Evolutionary conservation across 306 rosid genomes (phyloP).

Genomic region (Aeschynomene evenia): DNA sequence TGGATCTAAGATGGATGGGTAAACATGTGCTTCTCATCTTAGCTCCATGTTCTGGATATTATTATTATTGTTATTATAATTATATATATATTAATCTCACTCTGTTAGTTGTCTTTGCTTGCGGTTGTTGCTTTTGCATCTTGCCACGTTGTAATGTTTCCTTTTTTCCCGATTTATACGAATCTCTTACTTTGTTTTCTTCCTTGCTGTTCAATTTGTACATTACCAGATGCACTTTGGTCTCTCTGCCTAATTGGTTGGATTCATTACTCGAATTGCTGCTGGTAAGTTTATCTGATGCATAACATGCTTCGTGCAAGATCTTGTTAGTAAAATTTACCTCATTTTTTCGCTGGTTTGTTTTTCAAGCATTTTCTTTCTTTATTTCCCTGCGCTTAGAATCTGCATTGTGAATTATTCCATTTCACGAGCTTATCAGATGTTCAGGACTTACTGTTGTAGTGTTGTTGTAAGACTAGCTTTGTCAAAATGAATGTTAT

Average conservation of each 20-base stretch:
- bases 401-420: background rate
- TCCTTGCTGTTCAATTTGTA: slow-evolving; percentile 24
- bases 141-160: slow-evolving; percentile 46
- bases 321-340: background rate
- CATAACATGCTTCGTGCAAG: background rate
- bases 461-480: slow-evolving; percentile 2
- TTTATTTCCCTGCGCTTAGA: background rate
- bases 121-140: slow-evolving; percentile 36
- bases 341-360: slow-evolving; percentile 11
- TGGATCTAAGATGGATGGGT: slow-evolving; percentile 45
- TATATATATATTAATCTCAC: slow-evolving; percentile 35
- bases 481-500: slow-evolving; percentile 9
- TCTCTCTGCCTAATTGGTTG: slow-evolving; percentile 37
- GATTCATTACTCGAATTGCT: slow-evolving; percentile 45
- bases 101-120: slow-evolving; percentile 51
- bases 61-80: slow-evolving; percentile 34
- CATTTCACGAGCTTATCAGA: background rate
- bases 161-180: slow-evolving; percentile 20
- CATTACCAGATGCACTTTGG: slow-evolving; percentile 54
- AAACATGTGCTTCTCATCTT: slow-evolving; percentile 53
- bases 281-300: slow-evolving; percentile 56
- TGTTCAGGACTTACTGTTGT: background rate
- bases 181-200: slow-evolving; percentile 28
- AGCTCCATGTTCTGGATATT: slow-evolving; percentile 42
- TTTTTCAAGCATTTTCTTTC: background rate